Base-by-base conservation (phyloP, 371 early-diverging fungal species). In the Nosema bombycis region DNA sequence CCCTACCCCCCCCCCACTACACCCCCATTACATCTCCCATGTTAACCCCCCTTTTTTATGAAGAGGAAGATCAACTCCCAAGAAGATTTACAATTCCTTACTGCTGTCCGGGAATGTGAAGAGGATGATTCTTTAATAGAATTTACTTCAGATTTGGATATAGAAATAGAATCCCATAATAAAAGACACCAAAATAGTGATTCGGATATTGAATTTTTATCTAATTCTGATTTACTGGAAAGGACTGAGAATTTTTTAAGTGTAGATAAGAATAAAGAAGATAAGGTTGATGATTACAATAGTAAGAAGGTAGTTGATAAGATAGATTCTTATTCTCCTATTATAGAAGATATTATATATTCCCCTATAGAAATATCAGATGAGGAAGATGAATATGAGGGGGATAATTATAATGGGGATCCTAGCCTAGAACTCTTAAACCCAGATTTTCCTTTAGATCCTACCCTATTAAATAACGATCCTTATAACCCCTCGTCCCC, bases 51-150 rank as follows among this genome's bases (percentile, higher is more conserved):
- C 87, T 96, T 94, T 87, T 95, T 29, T 95, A 66, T 92, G 90
- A 69, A 94, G 90, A 73, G 95, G 93, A 86, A 98, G 93, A 87
- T 94, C 91, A n/a, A n/a, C n/a, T n/a, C n/a, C n/a, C n/a, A n/a
- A n/a, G n/a, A n/a, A n/a, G n/a, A n/a, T n/a, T n/a, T n/a, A n/a
- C n/a, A n/a, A n/a, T n/a, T n/a, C n/a, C n/a, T n/a, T n/a, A n/a
- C n/a, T n/a, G n/a, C n/a, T n/a, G n/a, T n/a, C n/a, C n/a, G n/a
- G n/a, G n/a, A n/a, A n/a, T n/a, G n/a, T n/a, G n/a, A n/a, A n/a
- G n/a, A n/a, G n/a, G n/a, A n/a, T n/a, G n/a, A n/a, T n/a, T n/a
- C n/a, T n/a, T n/a, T n/a, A n/a, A n/a, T n/a, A 57, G n/a, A 21
- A 57, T 2, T 57, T n/a, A 6, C 12, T 15, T 33, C 12, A 2